Evolutionary conservation across 139 green algal genomes (phyloP).

Genomic region (Penium margaritaceum): DNA sequence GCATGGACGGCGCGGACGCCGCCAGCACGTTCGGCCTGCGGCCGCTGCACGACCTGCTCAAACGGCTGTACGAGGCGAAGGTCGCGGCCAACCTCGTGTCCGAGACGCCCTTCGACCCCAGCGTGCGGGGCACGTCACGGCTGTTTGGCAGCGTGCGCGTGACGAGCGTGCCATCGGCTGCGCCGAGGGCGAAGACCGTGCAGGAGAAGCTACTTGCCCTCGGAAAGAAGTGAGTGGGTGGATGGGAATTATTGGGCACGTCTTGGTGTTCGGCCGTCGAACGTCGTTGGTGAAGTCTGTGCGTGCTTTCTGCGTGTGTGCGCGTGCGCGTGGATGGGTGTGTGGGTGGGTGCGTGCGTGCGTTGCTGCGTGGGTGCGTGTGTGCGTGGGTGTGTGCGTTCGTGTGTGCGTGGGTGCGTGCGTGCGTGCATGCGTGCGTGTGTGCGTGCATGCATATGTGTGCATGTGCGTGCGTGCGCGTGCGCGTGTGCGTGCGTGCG

Average conservation of each 20-base stretch:
- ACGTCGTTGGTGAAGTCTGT: too few species aligned
- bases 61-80: neutral
- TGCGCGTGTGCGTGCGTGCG: too few species aligned
- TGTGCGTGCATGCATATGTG: too few species aligned
- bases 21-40: neutral
- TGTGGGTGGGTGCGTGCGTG: too few species aligned
- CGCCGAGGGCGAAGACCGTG: neutral
- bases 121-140: neutral
- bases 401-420: too few species aligned
- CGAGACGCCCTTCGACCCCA: neutral
- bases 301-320: too few species aligned
- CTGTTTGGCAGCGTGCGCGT: neutral
- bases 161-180: neutral
- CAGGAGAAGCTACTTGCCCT: conserved; percentile 3
- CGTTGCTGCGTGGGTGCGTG: too few species aligned
- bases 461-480: too few species aligned
- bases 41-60: neutral
- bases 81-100: neutral
- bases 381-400: too few species aligned
- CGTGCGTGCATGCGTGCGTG: too few species aligned
- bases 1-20: neutral
- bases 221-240: neutral
- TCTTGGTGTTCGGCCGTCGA: too few species aligned
- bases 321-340: too few species aligned
- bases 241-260: neutral